Percentiles rank a stretch among this genome's conserved stretches.
phyloP scores from a whole-genome alignment of 2,329 filamentous ascomycete species.

The Bertia moriformis region DNA sequence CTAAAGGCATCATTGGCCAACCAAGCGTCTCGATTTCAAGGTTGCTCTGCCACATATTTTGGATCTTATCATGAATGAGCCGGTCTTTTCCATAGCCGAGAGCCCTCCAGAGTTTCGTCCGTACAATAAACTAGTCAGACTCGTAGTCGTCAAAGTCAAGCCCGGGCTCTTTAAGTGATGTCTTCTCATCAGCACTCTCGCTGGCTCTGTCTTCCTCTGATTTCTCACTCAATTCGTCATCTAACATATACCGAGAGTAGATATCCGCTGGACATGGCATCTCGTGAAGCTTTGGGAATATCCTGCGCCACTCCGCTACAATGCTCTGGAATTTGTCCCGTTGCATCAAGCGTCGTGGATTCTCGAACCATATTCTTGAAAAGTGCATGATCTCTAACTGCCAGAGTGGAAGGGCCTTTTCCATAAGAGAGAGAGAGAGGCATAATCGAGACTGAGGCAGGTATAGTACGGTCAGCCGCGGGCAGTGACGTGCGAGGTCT shows the following conservation, averaged over 20 bases:
- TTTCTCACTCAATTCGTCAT: constrained; percentile 3
- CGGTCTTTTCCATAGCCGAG: constrained; percentile 2
- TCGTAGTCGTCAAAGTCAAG: constrained; percentile 2
- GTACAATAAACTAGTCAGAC: constrained; percentile 2
- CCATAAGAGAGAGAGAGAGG: not conserved
- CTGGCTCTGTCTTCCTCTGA: constrained; percentile 1
- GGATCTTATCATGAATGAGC: constrained; percentile 1
- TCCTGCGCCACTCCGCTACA: constrained; percentile 2
- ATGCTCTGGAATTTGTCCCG: constrained; percentile 2
- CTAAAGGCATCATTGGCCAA: constrained; percentile 2
- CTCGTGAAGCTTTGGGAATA: constrained; percentile 4
- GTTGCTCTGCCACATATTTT: constrained; percentile 3
- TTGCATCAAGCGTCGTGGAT: constrained; percentile 4
- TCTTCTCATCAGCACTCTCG: constrained; percentile 1
- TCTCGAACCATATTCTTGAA: constrained; percentile 2
- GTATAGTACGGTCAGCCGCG: not conserved
- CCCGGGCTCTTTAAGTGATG: constrained; percentile 2
- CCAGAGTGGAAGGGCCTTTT: not conserved
- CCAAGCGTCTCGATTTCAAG: constrained; percentile 3
- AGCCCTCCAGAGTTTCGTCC: constrained; percentile 2
- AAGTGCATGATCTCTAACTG: not conserved
- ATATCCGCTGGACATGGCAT: constrained; percentile 4
- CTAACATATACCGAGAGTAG: constrained; percentile 3
- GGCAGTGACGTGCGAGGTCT: not conserved
- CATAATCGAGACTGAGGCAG: not conserved